Conservation (phyloP, 2,329 filamentous ascomycete genomes). For the Byssochlamys sp. region DNA sequence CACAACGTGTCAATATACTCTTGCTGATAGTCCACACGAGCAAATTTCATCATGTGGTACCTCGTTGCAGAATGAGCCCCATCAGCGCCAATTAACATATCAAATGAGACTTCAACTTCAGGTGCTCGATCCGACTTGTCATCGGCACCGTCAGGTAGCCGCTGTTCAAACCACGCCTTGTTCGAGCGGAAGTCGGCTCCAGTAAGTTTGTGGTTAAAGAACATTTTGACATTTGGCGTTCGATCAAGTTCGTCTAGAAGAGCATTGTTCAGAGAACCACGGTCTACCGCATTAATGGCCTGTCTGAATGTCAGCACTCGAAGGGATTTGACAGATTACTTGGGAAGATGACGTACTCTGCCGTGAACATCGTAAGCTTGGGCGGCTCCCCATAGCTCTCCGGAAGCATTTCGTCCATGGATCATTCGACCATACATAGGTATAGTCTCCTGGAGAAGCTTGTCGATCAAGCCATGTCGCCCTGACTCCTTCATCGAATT, state of each 20-base stretch:
- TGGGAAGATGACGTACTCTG: conserved; percentile 47
- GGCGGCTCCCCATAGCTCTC: conserved; percentile 62
- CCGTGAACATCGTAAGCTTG: conserved; percentile 87
- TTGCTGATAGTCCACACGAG: conserved; percentile 81
- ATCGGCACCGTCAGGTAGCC: conserved; percentile 22
- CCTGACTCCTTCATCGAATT: conserved; percentile 69
- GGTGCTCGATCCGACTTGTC: conserved; percentile 36
- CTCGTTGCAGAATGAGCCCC: conserved; percentile 86
- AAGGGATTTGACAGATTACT: neutral
- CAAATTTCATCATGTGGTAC: conserved; percentile 92
- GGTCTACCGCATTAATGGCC: conserved; percentile 78
- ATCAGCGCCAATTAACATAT: conserved; percentile 88
- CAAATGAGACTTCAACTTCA: conserved; percentile 78
- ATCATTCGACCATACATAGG: conserved; percentile 97
- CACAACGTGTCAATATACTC: conserved; percentile 93
- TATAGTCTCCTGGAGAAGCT: conserved; percentile 67
- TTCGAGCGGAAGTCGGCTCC: conserved; percentile 72
- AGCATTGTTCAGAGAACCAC: conserved; percentile 69
- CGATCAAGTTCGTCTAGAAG: conserved; percentile 74
- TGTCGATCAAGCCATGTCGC: conserved; percentile 57
- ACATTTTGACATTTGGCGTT: conserved; percentile 79
- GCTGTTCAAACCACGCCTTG: conserved; percentile 77
- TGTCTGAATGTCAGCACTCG: conserved; percentile 25
- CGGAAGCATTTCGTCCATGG: conserved; percentile 58
- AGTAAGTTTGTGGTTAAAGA: conserved; percentile 88